phyloP scores from a whole-genome alignment of 2,329 filamentous ascomycete genomes.

The Diaporthe capsici region DNA sequence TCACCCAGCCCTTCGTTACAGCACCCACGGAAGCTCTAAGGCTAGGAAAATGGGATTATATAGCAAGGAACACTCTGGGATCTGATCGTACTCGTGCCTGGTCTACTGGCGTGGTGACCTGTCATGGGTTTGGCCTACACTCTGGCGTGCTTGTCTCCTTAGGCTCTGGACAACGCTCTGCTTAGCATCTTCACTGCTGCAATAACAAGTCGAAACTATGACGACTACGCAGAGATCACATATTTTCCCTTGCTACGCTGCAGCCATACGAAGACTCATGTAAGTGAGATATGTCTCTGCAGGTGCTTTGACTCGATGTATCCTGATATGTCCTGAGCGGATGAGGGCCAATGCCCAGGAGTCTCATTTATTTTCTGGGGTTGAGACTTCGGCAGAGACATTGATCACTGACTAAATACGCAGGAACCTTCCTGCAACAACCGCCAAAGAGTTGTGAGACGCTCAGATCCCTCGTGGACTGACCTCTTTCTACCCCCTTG shows the following conservation, averaged over 20 bases:
- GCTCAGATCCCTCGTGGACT: neutral
- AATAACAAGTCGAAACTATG: neutral
- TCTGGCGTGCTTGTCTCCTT: too few relatives aligned
- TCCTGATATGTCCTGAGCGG: neutral
- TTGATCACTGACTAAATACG: neutral
- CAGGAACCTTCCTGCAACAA: accelerated
- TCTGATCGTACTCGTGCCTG: neutral
- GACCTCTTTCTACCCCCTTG: neutral
- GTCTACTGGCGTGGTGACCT: neutral
- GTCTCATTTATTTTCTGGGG: neutral
- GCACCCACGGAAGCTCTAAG: neutral
- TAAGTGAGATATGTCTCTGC: neutral
- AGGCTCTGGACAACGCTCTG: neutral
- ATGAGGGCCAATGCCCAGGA: neutral
- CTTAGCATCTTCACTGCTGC: neutral
- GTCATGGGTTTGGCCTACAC: neutral
- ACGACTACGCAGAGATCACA: neutral
- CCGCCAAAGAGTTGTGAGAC: neutral
- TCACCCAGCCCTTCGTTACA: neutral
- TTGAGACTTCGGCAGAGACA: neutral
- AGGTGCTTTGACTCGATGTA: neutral
- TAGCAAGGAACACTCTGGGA: neutral
- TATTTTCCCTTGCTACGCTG: neutral
- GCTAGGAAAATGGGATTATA: neutral
- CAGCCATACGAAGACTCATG: neutral